phyloP scores from a whole-genome alignment of 1,139 yeast species.

The Suzukiozyma palmioleophila region DNA sequence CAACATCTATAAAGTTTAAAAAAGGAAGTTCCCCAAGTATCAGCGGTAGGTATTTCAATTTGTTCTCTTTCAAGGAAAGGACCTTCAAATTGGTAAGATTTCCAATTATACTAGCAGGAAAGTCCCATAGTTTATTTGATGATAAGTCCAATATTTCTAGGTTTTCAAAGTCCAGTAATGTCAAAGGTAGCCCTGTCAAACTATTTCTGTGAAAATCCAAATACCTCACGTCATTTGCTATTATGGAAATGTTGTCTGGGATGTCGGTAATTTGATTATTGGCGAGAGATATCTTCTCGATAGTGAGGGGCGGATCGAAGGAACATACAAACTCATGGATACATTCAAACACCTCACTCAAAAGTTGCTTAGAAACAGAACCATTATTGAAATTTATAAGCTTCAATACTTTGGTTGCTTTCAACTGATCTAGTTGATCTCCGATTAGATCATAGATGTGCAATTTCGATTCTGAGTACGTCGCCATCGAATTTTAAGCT shows the following conservation, averaged over 20 bases:
- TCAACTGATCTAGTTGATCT: constrained; percentile 21
- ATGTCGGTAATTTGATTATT: constrained; percentile 45
- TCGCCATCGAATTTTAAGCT: background rate
- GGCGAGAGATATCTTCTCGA: constrained; percentile 53
- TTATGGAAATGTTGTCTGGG: constrained; percentile 43
- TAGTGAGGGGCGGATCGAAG: constrained; percentile 30
- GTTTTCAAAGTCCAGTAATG: constrained; percentile 21
- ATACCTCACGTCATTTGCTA: constrained; percentile 48
- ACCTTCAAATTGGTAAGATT: constrained; percentile 47
- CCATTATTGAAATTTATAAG: constrained; percentile 1
- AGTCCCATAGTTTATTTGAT: constrained; percentile 42
- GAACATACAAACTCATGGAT: constrained; percentile 22
- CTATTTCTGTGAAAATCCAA: constrained; percentile 64
- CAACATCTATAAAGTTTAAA: constrained; percentile 62
- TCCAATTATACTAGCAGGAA: constrained; percentile 39
- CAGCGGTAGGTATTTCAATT: constrained; percentile 55
- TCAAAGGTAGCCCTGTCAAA: constrained; percentile 48
- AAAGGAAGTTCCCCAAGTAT: constrained; percentile 48
- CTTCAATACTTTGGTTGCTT: constrained; percentile 4
- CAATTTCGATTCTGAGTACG: constrained; percentile 3
- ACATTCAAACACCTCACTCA: constrained; percentile 22
- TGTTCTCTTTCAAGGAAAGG: constrained; percentile 60
- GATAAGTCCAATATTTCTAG: constrained; percentile 71
- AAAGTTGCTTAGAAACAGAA: constrained; percentile 4
- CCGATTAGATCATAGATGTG: constrained; percentile 11